These are phyloP conservation scores for Polyporus tsugae DNA, from an alignment of 1,284 basidiomycete genomes.

Conservation along the genomic window DNA sequence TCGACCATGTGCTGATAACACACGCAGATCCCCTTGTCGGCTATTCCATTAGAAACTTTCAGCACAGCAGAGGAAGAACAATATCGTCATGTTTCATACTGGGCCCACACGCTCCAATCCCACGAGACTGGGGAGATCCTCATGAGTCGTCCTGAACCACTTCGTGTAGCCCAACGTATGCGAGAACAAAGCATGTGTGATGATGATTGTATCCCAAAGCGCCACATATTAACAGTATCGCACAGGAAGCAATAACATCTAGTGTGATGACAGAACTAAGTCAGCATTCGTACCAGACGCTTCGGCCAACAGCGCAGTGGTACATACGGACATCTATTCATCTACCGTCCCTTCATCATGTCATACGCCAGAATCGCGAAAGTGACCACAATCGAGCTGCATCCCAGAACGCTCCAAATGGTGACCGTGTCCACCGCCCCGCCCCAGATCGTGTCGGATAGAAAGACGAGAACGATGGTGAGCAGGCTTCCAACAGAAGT, in stretches of 20 bases:
- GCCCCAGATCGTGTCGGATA: conserved; percentile 76
- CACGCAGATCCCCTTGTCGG: neutral
- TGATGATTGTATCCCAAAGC: neutral
- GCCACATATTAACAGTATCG: neutral
- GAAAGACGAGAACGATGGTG: conserved; percentile 83
- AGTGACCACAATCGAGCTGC: conserved; percentile 72
- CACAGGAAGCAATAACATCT: neutral
- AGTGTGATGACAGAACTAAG: neutral
- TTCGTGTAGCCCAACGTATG: neutral
- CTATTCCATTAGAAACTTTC: neutral
- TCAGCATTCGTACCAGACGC: neutral
- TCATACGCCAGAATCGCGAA: conserved; percentile 80
- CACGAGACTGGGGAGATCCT: neutral
- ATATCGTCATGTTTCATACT: neutral
- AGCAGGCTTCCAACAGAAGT: conserved; percentile 85
- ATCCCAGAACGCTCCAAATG: conserved; percentile 70
- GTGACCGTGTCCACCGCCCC: conserved; percentile 63
- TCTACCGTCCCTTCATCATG: conserved; percentile 51
- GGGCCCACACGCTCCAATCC: neutral
- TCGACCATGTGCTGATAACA: neutral
- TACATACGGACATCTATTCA: conserved; percentile 8
- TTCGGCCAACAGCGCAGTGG: neutral
- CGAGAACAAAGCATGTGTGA: neutral
- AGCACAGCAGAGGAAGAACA: neutral
- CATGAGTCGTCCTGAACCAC: neutral